Base-by-base conservation (phyloP, 805 yeast genomes). In the Ogataea salicorniae region DNA sequence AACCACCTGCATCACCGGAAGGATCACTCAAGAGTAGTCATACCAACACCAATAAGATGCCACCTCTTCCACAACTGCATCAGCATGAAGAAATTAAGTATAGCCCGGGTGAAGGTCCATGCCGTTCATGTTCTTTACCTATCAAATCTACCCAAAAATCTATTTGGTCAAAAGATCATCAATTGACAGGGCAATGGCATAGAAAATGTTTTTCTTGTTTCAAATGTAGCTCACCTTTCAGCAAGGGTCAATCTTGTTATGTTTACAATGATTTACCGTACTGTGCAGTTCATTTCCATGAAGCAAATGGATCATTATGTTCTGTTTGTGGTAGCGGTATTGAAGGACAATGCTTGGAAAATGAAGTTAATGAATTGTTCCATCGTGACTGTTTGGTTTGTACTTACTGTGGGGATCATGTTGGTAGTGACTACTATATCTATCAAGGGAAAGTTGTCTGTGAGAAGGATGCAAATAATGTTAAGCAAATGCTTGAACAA, bases 121-220 rank as follows among this genome's bases (percentile, higher is more conserved):
- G 98, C 63, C 80, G 97, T 48, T 73, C 76, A 34, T 92, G 98
- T 69, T 64, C 67, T 5, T 50, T 64, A 40, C 71, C 66, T n/a
- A 81, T 91, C 31, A 52, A 54, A 1, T 73, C 80, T 1, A 50
- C 53, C 9, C 65, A 63, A 44, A 87, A 84, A 59, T 74, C 94
- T 0, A 85, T 92, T 17, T 85, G 82, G 67, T 87, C 96, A n/a
- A 85, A 83, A 56, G 87, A 86, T 46, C 86, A 83, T n/a, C 90
- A 83, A 59, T 69, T 86, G 41, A 77, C 88, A 1, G 98, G 97
- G 0, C 92, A 90, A 62, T 94, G 98, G 98, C 99, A 94, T 62
- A 75, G 95, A 37, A 67, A 73, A 15, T 94, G 99, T 63, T 92
- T 94, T 71, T 70, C 71, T 14, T 94, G 99, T 70, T 67, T 73